Conservation (phyloP, 1,139 yeast genomes). For the Suhomyces chickasaworum region DNA sequence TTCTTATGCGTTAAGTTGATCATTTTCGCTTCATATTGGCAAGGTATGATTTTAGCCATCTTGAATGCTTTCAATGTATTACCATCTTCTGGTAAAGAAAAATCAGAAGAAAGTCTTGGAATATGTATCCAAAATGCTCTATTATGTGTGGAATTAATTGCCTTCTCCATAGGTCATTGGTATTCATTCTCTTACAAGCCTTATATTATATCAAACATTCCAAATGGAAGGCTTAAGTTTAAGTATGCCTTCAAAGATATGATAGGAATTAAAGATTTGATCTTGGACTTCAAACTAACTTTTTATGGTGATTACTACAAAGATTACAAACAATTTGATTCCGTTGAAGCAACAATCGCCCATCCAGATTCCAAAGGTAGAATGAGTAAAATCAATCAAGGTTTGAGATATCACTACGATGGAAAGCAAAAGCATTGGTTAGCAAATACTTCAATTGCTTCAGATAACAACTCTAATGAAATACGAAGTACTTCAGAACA, state of each 20-base stretch:
- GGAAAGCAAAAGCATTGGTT: slow-evolving; percentile 89
- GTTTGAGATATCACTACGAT: slow-evolving; percentile 75
- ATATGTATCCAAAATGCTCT: slow-evolving; percentile 75
- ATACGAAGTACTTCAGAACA: slow-evolving; percentile 34
- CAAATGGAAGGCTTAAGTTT: slow-evolving; percentile 67
- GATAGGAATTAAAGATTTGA: slow-evolving; percentile 71
- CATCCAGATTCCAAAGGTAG: slow-evolving; percentile 70
- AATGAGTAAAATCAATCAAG: slow-evolving; percentile 75
- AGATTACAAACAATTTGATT: slow-evolving; percentile 81
- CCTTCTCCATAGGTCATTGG: slow-evolving; percentile 88
- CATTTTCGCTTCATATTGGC: slow-evolving; percentile 97
- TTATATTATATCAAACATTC: slow-evolving; percentile 60
- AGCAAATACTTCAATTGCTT: slow-evolving; percentile 33
- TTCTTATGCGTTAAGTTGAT: slow-evolving; percentile 90
- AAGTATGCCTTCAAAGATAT: slow-evolving; percentile 73
- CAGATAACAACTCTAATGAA: slow-evolving; percentile 16
- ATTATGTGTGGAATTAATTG: slow-evolving; percentile 80
- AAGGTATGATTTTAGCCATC: slow-evolving; percentile 71
- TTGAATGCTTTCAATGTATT: slow-evolving; percentile 59
- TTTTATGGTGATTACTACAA: slow-evolving; percentile 72
- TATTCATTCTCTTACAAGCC: slow-evolving; percentile 78
- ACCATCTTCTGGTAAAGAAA: slow-evolving; percentile 12
- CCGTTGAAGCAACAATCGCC: slow-evolving; percentile 69
- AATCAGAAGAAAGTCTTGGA: slow-evolving; percentile 38
- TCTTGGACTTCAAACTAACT: slow-evolving; percentile 69